Percentiles rank a stretch among this genome's conserved stretches.
Conservation (phyloP, 805 yeast genomes). For the Kodamaea kakaduensis region DNA sequence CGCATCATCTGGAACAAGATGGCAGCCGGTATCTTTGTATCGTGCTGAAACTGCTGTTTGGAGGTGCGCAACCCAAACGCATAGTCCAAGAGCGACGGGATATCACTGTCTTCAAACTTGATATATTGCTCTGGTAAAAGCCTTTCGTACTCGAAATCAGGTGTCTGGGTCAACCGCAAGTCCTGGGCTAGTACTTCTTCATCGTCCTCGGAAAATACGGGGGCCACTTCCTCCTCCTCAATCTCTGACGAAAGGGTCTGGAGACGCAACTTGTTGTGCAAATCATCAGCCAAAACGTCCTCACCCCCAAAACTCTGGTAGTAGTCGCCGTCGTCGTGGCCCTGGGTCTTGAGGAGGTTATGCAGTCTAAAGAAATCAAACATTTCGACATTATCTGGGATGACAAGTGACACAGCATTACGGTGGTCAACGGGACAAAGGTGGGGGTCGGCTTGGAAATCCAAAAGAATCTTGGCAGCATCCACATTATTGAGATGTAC, state of each 20-base stretch:
- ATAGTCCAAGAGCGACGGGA: slow-evolving; percentile 47
- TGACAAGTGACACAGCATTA: slow-evolving; percentile 55
- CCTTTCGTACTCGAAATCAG: slow-evolving; percentile 54
- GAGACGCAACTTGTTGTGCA: slow-evolving; percentile 29
- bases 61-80: slow-evolving; percentile 44
- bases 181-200: slow-evolving; percentile 25
- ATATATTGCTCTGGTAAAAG: slow-evolving; percentile 57
- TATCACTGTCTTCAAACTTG: slow-evolving; percentile 55
- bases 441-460: slow-evolving; percentile 61
- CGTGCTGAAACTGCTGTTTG: slow-evolving; percentile 36
- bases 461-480: slow-evolving; percentile 53
- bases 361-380: slow-evolving; percentile 57
- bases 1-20: slow-evolving; percentile 66
- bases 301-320: slow-evolving; percentile 11
- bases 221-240: slow-evolving; percentile 18
- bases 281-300: slow-evolving; percentile 25
- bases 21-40: slow-evolving; percentile 61
- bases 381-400: slow-evolving; percentile 49
- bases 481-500: slow-evolving; percentile 55
- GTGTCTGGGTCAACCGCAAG: slow-evolving; percentile 22
- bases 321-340: slow-evolving; percentile 11
- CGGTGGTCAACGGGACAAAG: slow-evolving; percentile 34
- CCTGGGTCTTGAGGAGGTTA: slow-evolving; percentile 22
- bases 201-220: slow-evolving; percentile 23
- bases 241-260: slow-evolving; percentile 25